Base-by-base conservation (phyloP, 2,329 filamentous ascomycete species). In the Fusarium aywerte region DNA sequence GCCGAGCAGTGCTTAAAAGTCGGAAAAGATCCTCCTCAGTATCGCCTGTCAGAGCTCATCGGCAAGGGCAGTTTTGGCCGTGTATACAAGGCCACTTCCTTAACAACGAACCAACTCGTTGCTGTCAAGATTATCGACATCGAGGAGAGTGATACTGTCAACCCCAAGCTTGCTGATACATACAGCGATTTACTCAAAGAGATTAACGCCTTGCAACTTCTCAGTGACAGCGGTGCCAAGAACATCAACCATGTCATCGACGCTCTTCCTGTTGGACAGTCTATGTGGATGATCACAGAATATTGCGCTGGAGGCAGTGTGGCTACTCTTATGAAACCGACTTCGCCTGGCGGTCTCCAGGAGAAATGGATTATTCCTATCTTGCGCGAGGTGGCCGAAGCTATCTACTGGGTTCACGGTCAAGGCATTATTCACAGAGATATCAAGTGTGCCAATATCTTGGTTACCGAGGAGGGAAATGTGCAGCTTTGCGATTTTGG, bases 281-380 rank as follows among this genome's bases (percentile, higher is more conserved):
- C 92, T 62, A 89, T 96, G 80, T 96, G 92, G 92, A 92, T 96
- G 81, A 88, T 96, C 56, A 94, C 91, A 60, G 92, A 96, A 79
- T 93, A 94, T 77, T 94, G 92, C 72, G 91, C 90, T 7, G 92
- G 92, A 64, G 92, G 92, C 47, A 96, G 92, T 76, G 90, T 96
- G 76, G 90, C 86, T 68, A 94, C 85, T 63, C 85, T 86, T 59
- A 89, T 90, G 88, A 87, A 85, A 74, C 88, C 89, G n/a, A 90
- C 87, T 2, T 82, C 84, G 4, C 87, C 87, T 0, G 86, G 85
- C 2, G 88, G 89, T 3, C 78, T 91, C n/a, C 85, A 87, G 70
- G 89, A 91, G 79, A 90, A 88, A 75, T 90, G 87, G 85, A 90
- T 91, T 57, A 85, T 89, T 15, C 86, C 89, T 5, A 90, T 91